phyloP scores from a whole-genome alignment of 331 rosid genomes.

The Malus hybrid region DNA sequence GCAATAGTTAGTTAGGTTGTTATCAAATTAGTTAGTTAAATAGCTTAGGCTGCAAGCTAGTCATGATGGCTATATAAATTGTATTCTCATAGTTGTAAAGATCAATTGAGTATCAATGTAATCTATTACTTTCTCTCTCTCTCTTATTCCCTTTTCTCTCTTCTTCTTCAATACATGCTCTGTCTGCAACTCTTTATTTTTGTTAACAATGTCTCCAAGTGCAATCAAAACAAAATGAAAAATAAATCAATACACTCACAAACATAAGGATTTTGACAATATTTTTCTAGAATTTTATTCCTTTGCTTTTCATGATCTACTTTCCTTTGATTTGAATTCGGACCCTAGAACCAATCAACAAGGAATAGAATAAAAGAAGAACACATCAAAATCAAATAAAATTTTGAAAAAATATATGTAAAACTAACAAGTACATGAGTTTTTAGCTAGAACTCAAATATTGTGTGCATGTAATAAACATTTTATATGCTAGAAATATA shows the following conservation, averaged over 20 bases:
- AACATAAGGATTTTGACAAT: not conserved
- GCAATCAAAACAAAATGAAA: not conserved
- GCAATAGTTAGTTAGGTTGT: no score
- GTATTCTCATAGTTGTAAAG: no score
- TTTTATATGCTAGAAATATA: not conserved
- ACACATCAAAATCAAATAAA: not conserved
- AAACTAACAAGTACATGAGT: not conserved
- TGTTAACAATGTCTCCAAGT: no score
- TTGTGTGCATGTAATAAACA: not conserved
- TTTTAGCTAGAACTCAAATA: not conserved
- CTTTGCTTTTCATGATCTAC: conserved; percentile 22
- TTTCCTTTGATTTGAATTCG: conserved; percentile 6
- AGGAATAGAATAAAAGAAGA: not conserved
- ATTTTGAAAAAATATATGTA: no score
- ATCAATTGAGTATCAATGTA: no score
- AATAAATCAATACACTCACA: not conserved
- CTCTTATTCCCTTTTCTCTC: no score
- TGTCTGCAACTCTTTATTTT: no score
- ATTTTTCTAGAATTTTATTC: not conserved
- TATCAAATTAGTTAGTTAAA: no score
- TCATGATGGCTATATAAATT: no score
- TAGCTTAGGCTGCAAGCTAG: no score
- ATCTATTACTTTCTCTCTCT: no score
- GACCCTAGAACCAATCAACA: conserved; percentile 26
- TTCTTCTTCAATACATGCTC: no score